phyloP scores from a whole-genome alignment of 2,329 filamentous ascomycete genomes.

The Phaeosphaeria sp. region DNA sequence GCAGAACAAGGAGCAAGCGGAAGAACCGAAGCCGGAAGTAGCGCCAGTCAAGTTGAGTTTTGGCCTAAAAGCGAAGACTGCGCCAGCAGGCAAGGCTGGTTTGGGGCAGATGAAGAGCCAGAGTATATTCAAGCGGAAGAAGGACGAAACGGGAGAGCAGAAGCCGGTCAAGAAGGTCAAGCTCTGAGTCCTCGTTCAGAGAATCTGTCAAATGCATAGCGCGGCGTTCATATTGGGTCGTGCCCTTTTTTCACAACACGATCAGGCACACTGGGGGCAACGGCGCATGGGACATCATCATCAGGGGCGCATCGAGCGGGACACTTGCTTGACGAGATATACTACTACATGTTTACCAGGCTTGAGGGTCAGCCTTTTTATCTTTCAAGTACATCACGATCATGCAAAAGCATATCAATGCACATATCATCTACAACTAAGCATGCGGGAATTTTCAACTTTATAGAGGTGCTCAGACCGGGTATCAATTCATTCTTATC shows the following conservation, averaged over 20 bases:
- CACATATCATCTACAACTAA: background rate
- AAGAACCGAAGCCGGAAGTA: conserved; percentile 45
- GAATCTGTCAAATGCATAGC: conserved; percentile 21
- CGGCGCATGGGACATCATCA: background rate
- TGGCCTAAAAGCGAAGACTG: conserved; percentile 36
- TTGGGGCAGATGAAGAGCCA: conserved; percentile 44
- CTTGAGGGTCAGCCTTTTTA: background rate
- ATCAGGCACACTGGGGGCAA: background rate
- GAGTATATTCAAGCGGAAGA: conserved; percentile 46
- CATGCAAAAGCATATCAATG: background rate
- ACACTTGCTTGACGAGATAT: background rate
- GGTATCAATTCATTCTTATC: background rate
- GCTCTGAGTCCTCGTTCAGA: conserved; percentile 18
- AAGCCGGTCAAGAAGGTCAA: conserved; percentile 45
- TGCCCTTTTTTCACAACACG: background rate
- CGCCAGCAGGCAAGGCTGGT: conserved; percentile 34
- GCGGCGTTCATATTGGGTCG: conserved; percentile 17
- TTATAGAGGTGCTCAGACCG: background rate
- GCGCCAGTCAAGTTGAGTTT: conserved; percentile 44
- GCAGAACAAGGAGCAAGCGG: conserved; percentile 71
- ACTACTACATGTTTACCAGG: background rate
- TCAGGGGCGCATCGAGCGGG: background rate
- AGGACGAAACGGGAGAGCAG: conserved; percentile 32
- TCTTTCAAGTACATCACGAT: background rate
- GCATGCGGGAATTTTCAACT: background rate